Base-by-base conservation (phyloP, 202 grass and related monocot genomes). In the Tripidium arundinaceum region DNA sequence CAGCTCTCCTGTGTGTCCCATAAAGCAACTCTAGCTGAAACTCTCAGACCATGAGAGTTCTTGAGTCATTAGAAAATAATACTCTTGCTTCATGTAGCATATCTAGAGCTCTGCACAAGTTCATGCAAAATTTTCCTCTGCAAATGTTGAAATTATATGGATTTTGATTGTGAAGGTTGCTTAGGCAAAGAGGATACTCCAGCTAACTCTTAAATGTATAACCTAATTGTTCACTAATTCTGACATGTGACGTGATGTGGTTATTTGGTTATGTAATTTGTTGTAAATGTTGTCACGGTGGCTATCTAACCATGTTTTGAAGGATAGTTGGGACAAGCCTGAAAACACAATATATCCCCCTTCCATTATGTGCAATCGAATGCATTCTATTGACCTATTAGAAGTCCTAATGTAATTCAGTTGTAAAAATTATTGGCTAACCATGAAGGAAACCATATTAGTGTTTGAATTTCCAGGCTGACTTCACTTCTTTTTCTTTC, bases 381-480 rank as follows among this genome's bases (percentile, higher is more conserved):
- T 81, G 8, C 68, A 52, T 52, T 86, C 11, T 8, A 41, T 38
- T 82, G 43, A 71, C 19, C n/a, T n/a, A n/a, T n/a, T n/a, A n/a
- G n/a, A n/a, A n/a, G 61, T 71, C 26, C 67, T 76, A 41, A 11
- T 70, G n/a, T 19, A 1, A 21, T 14, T 68, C 45, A 73, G 16
- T 49, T 87, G 58, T 66, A 25, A 45, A 55, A 34, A 59, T 66
- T 39, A 47, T 65, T 43, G n/a, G 27, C 49, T 47, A 46, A 67
- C 33, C 58, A 58, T 83, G 57, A 71, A 63, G 31, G 68, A 70
- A 21, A 59, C 18, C 11, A 65, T 66, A 34, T 6, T 68, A 67
- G 37, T 57, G 58, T 86, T 65, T 47, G 68, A 79, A 60, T 83
- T 63, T 5, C 25, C 40, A 65, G 14, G 21, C 37, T 72, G 81